phyloP scores from a whole-genome alignment of 108 stramenopile species.

The Epipyxis sp. region DNA sequence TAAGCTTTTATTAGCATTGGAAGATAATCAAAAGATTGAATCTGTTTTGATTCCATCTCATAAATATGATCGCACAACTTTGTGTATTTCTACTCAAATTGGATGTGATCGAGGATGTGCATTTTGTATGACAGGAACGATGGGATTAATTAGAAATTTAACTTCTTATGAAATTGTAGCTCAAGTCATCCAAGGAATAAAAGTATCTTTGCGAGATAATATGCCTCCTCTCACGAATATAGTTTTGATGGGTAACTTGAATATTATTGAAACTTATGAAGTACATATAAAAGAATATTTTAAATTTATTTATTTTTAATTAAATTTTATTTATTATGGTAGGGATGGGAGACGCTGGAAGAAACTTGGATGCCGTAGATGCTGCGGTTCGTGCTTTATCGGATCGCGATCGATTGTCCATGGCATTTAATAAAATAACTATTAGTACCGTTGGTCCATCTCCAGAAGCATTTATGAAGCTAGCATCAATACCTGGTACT shows the following conservation, averaged over 20 bases:
- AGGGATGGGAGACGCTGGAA: slow-evolving; percentile 35
- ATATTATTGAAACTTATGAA: background rate
- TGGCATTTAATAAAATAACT: slow-evolving; percentile 17
- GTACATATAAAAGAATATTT: background rate
- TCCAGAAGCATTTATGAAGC: background rate
- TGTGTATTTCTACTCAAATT: slow-evolving; percentile 29
- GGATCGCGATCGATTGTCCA: slow-evolving; percentile 9
- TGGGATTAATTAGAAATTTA: slow-evolving; percentile 32
- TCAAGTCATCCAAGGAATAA: background rate
- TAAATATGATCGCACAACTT: background rate
- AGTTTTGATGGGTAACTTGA: background rate
- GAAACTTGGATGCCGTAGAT: background rate
- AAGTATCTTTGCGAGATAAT: background rate
- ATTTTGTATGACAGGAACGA: slow-evolving; percentile 22
- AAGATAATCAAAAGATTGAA: slow-evolving; percentile 13
- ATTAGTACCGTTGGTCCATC: slow-evolving; percentile 27
- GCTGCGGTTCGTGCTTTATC: background rate
- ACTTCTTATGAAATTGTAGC: slow-evolving; percentile 25
- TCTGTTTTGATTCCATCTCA: slow-evolving; percentile 17
- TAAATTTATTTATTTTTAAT: background rate
- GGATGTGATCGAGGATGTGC: slow-evolving; percentile 33
- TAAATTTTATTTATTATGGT: background rate
- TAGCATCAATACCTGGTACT: background rate
- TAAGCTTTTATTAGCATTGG: background rate
- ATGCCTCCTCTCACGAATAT: slow-evolving; percentile 20